Evolutionary conservation across 2,329 filamentous ascomycete species (phyloP), one percentile per base, ranked within the genome.

Genomic region (Aspergillus piperis): DNA sequence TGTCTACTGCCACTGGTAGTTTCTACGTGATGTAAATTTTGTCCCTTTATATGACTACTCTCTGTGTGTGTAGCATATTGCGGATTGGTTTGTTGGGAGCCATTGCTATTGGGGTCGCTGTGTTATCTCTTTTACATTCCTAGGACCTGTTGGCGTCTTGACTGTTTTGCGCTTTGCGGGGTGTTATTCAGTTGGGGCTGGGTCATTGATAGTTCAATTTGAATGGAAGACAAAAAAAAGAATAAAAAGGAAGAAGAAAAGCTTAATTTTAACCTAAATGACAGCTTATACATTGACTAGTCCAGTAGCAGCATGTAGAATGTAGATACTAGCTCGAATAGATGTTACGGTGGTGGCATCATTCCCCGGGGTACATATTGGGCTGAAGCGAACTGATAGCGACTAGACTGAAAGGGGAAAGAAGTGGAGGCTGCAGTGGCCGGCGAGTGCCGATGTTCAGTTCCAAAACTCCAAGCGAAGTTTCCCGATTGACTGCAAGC

Each of bases 371-470:
- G 32, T 36, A 36, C 32, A 36, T 36, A 36, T 36, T 36, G 32
- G 32, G 30, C 30, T 32, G 30, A 32, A 32, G 30, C 30, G 30
- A 36, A 36, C 32, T 13, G n/a, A 42, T 19, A 42, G 15, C 17
- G 8, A 42, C n/a, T 42, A 42, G n/a, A 19, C 32, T 11, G 8
- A 42, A 19, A 19, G 7, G 17, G 39, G 39, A 8, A 42, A 19
- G 39, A 42, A n/a, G 47, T 49, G 23, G 23, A 49, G 23, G 13
- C 8, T 17, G 2, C 32, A 36, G 5, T 19, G 39, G 23, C 39
- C 53, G 53, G 53, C 42, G 53, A 55, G 39, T 55, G 53, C 53
- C 53, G 53, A 55, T 47, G 39, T 36, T 36, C 11, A 13, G 32
- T 36, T 13, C 32, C 32, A 36, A 36, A 23, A 8, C 25, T 23